Conservation (phyloP, 345 rosid genomes). For the Aurinia saxatilis region DNA sequence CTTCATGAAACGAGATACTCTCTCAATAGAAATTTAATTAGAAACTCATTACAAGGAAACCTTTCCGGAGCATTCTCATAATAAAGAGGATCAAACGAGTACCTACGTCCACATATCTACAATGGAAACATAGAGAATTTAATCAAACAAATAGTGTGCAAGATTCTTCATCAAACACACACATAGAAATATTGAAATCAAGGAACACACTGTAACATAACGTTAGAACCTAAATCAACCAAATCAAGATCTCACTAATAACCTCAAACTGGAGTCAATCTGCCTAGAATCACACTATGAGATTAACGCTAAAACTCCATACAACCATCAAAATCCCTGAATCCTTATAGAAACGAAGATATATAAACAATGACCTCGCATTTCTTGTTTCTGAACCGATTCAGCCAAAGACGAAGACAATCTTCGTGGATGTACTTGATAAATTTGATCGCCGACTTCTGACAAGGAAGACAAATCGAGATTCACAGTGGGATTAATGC, state of each 20-base stretch:
- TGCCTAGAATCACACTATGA: too few relatives aligned
- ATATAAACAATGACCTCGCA: too few relatives aligned
- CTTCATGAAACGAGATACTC: not conserved
- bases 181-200: not conserved
- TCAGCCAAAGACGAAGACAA: too few relatives aligned
- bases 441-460: too few relatives aligned
- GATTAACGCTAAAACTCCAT: too few relatives aligned
- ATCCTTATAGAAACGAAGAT: too few relatives aligned
- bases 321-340: too few relatives aligned
- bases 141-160: not conserved
- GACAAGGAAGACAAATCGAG: too few relatives aligned
- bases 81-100: conserved; percentile 2
- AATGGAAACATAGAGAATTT: not conserved
- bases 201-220: not conserved
- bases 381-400: too few relatives aligned
- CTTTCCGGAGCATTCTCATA: conserved; percentile 20
- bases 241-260: not conserved
- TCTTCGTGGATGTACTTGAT: too few relatives aligned
- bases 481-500: too few relatives aligned
- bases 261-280: not conserved
- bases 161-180: not conserved
- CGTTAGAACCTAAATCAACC: not conserved
- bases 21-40: not conserved
- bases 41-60: conserved; percentile 12
- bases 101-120: conserved; percentile 17